Percentiles rank a stretch among this genome's conserved stretches.
Evolutionary conservation across 441 rosid genomes (phyloP).

Genomic region (Populus hybrid): DNA sequence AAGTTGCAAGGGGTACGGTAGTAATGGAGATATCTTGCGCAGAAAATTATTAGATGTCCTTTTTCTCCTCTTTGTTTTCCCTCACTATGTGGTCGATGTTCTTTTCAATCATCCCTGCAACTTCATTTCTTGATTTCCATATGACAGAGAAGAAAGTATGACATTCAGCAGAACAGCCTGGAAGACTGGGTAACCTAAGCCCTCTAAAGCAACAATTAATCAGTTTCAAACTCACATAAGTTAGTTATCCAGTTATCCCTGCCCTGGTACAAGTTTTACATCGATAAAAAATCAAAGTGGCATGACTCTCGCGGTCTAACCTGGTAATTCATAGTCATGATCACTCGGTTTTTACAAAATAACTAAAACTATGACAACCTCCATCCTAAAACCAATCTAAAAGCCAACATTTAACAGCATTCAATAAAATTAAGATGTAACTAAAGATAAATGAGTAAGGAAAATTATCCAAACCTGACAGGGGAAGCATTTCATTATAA

Average conservation of each 20-base stretch:
- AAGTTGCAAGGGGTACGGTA: not conserved
- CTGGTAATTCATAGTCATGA: not conserved
- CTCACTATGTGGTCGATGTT: not conserved
- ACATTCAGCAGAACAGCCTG: not conserved
- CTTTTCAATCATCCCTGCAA: not conserved
- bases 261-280: not conserved
- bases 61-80: not conserved
- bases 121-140: not conserved
- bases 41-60: not conserved
- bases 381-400: not conserved
- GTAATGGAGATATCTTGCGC: not conserved
- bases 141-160: not conserved
- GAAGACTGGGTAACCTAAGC: not conserved
- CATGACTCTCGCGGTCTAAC: not conserved
- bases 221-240: not conserved
- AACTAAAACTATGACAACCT: not conserved
- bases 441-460: not conserved
- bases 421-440: too few species aligned
- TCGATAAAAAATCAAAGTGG: not conserved
- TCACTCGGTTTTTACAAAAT: not conserved
- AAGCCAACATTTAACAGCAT: not conserved
- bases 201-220: not conserved
- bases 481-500: conserved; percentile 74
- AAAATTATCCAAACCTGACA: conserved; percentile 41
- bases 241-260: not conserved